A percentile compares a stretch with the other conserved stretches of the same genome.
Conservation (phyloP, 768 basidiomycete genomes). For the Russula lepida region DNA sequence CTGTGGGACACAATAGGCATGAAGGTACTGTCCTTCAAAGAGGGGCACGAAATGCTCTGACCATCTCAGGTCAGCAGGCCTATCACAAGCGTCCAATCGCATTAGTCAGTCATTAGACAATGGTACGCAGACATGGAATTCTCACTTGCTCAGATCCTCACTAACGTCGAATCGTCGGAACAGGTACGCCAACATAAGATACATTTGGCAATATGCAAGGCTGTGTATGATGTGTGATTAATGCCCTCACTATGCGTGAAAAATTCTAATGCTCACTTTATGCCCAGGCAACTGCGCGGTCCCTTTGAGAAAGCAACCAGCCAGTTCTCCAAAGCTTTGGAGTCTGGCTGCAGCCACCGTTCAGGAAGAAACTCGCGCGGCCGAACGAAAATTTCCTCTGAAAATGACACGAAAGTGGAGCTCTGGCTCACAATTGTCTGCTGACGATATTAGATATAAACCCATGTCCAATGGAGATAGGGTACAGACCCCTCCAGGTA, state of each 20-base stretch:
- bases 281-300: slow-evolving; percentile 20
- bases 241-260: neutral
- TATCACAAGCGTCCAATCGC: neutral
- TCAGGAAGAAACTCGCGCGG: slow-evolving; percentile 19
- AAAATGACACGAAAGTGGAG: slow-evolving; percentile 7
- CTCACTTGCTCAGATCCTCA: slow-evolving; percentile 4
- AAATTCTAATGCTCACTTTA: slow-evolving; percentile 10
- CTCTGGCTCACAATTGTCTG: slow-evolving; percentile 15
- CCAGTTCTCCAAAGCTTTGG: slow-evolving; percentile 12
- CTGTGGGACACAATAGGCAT: slow-evolving; percentile 12
- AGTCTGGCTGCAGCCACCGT: slow-evolving; percentile 16
- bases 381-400: slow-evolving; percentile 9
- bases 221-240: slow-evolving; percentile 1
- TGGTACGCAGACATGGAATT: too few species aligned
- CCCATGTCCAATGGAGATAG: neutral
- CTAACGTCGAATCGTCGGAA: slow-evolving; percentile 22
- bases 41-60: slow-evolving; percentile 13
- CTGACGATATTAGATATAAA: neutral
- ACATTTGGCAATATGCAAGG: slow-evolving; percentile 20
- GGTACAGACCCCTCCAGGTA: slow-evolving; percentile 10
- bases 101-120: neutral
- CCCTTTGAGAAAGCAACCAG: slow-evolving; percentile 21
- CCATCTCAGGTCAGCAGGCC: slow-evolving; percentile 7
- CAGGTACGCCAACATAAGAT: slow-evolving; percentile 19
- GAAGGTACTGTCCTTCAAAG: slow-evolving; percentile 10